phyloP scores from a whole-genome alignment of 148 eudicot species.

The Amaranthus hypochondriacus region DNA sequence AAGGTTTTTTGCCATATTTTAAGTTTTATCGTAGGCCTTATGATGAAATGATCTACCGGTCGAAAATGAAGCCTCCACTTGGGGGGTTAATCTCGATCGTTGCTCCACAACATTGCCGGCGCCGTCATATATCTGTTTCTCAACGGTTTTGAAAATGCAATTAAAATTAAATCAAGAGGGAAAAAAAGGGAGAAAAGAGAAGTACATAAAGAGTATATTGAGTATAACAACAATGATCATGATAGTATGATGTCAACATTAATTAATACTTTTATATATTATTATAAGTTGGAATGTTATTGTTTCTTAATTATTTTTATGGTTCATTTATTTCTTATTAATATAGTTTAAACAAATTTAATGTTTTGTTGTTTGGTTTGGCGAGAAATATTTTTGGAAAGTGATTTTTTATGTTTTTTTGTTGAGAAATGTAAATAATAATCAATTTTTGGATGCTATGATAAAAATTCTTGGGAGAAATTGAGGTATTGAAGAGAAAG shows the following conservation, averaged over 20 bases:
- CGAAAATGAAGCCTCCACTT: constrained; percentile 91
- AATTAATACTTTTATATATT: background rate
- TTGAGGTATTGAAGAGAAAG: no score
- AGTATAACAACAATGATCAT: constrained; percentile 2
- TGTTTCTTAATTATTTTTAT: background rate
- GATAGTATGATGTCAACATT: background rate
- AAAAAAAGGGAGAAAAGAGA: background rate
- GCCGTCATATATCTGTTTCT: constrained; percentile 71
- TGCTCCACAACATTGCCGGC: constrained; percentile 44
- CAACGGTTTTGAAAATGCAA: constrained; percentile 68
- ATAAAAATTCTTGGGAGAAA: no score
- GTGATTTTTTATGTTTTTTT: no score
- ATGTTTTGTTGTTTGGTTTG: background rate
- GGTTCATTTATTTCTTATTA: background rate
- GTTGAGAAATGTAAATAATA: no score
- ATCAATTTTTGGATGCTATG: no score
- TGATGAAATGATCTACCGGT: constrained; percentile 80
- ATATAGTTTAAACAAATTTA: background rate
- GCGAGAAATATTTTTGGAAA: no score
- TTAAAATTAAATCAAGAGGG: background rate
- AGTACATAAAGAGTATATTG: constrained; percentile 14
- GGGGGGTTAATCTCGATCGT: constrained; percentile 86
- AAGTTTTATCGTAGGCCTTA: constrained; percentile 75
- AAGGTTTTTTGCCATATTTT: constrained; percentile 52
- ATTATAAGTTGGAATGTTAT: background rate